These are phyloP conservation scores for Herpotrichia juniperi DNA, from an alignment of 2,329 filamentous ascomycete genomes.

Conservation along the genomic window DNA sequence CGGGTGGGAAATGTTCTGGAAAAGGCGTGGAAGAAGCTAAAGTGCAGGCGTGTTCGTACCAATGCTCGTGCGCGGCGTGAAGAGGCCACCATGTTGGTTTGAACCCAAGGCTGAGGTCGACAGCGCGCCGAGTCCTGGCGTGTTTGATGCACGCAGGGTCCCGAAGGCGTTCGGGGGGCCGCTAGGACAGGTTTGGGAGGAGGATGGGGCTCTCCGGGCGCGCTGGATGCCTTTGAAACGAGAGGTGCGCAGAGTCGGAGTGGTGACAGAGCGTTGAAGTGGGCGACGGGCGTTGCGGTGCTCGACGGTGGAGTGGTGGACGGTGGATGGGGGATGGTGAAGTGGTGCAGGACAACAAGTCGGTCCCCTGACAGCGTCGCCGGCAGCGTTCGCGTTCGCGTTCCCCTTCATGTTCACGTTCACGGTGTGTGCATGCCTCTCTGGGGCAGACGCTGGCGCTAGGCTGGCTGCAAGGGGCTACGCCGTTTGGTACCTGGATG, in stretches of 20 bases:
- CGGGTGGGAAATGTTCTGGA: slow-evolving; percentile 45
- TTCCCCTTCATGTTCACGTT: too few relatives aligned
- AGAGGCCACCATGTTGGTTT: slow-evolving; percentile 30
- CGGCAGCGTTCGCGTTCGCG: too few relatives aligned
- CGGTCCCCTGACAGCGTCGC: too few relatives aligned
- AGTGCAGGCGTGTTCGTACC: slow-evolving; percentile 32
- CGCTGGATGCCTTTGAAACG: neutral
- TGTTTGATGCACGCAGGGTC: slow-evolving; percentile 38
- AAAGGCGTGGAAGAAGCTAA: slow-evolving; percentile 45
- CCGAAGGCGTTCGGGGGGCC: neutral
- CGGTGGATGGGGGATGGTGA: too few relatives aligned
- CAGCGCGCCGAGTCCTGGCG: slow-evolving; percentile 33
- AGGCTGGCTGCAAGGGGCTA: slow-evolving; percentile 36
- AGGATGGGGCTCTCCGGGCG: neutral
- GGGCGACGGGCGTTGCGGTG: neutral
- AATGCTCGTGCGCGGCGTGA: slow-evolving; percentile 35
- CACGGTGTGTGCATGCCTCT: neutral
- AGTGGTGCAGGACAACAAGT: too few relatives aligned
- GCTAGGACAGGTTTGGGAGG: neutral
- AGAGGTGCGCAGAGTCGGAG: neutral
- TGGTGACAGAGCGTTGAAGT: neutral
- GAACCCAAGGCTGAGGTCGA: slow-evolving; percentile 43
- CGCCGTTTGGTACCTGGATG: slow-evolving; percentile 41
- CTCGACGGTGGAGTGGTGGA: slow-evolving; percentile 10
- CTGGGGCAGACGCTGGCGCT: slow-evolving; percentile 7